Percentiles rank a stretch among this genome's conserved stretches.
These are phyloP conservation scores for Neurospora tetrasperma DNA, from an alignment of 495 filamentous ascomycete genomes.

Conservation along the genomic window DNA sequence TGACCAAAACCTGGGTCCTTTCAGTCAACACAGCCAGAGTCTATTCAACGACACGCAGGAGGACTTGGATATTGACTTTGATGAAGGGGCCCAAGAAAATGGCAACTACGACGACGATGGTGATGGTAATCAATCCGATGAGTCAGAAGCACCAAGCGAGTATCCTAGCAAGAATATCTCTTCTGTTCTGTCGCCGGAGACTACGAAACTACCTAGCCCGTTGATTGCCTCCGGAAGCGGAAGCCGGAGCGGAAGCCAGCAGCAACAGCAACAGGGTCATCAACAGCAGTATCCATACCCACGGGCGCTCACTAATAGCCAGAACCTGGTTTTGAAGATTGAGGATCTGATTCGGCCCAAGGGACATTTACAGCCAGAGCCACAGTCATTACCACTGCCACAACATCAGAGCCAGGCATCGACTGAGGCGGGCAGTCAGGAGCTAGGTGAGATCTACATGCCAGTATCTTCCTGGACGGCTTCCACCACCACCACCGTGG, in stretches of 20 bases:
- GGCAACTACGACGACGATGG: constrained; percentile 4
- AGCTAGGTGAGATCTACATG: neutral
- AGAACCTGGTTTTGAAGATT: neutral
- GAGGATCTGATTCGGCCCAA: neutral
- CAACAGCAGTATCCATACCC: neutral
- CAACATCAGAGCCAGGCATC: neutral
- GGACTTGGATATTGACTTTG: constrained; percentile 10
- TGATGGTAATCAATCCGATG: neutral
- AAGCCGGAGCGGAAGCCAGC: neutral
- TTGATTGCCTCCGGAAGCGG: neutral
- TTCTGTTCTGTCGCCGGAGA: neutral
- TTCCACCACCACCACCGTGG: neutral
- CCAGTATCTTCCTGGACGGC: neutral
- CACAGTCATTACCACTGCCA: neutral
- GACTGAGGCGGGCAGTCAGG: neutral
- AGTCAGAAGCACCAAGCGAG: constrained; percentile 21
- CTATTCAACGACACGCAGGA: neutral
- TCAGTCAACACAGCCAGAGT: neutral
- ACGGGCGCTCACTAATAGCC: neutral
- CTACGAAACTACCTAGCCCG: neutral
- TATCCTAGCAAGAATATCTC: constrained; percentile 16
- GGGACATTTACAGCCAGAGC: neutral
- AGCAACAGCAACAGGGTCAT: neutral
- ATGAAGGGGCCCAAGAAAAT: neutral
- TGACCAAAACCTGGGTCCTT: neutral